Percentiles rank a stretch among this genome's conserved stretches.
phyloP scores from a whole-genome alignment of 2,329 filamentous ascomycete genomes.

The Fusarium foetens region DNA sequence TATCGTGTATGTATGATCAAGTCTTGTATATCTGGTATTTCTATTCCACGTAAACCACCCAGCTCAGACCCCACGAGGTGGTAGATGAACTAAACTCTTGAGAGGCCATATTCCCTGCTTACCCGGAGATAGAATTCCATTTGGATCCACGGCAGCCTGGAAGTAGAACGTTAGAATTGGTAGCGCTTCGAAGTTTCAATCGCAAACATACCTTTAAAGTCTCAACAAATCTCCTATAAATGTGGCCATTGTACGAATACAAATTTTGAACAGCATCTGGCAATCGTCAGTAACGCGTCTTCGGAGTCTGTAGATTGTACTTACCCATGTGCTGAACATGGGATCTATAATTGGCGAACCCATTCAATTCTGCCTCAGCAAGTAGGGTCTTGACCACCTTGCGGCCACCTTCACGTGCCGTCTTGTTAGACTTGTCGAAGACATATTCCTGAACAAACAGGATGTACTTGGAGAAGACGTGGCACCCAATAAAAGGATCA shows the following conservation, averaged over 20 bases:
- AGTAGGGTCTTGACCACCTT: neutral
- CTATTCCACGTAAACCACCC: neutral
- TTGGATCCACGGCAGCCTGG: neutral
- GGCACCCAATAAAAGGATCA: slow-evolving; percentile 12
- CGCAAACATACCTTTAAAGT: neutral
- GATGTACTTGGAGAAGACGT: slow-evolving; percentile 17
- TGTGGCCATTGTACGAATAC: neutral
- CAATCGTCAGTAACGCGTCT: neutral
- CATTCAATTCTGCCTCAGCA: neutral
- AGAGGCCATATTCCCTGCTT: neutral
- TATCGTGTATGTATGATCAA: neutral
- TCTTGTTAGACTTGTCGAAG: slow-evolving; percentile 10
- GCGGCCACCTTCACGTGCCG: neutral
- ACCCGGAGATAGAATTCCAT: neutral
- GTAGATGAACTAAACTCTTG: neutral
- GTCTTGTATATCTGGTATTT: neutral
- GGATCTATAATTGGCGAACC: neutral
- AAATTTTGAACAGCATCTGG: neutral
- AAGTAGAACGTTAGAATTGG: neutral
- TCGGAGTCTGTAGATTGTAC: neutral
- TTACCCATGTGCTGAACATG: neutral
- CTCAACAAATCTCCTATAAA: neutral
- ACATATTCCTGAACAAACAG: slow-evolving; percentile 15
- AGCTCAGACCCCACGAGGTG: neutral
- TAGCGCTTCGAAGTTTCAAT: no score